Conservation (phyloP, 305 asterid species). For the Salvia sclarea region DNA sequence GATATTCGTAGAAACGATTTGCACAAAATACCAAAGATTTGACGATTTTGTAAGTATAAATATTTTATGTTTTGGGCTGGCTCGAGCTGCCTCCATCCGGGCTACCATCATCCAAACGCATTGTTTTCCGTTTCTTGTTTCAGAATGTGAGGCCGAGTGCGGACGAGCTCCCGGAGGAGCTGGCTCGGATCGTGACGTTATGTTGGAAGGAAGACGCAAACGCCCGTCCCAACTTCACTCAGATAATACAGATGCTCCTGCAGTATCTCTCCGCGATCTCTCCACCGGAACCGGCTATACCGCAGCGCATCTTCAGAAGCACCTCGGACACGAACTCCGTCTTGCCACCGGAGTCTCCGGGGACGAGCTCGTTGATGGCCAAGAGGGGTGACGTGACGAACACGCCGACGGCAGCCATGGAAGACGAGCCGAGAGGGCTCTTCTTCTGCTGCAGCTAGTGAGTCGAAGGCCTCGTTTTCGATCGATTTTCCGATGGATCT, state of each 20-base stretch:
- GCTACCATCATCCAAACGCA: not conserved
- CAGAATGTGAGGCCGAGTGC: slow-evolving; percentile 90
- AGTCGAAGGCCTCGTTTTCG: not conserved
- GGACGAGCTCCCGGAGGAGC: slow-evolving; percentile 73
- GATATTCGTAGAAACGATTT: not conserved
- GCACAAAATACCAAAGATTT: too few species aligned
- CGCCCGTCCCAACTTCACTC: slow-evolving; percentile 83
- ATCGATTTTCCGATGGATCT: not conserved
- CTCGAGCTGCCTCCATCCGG: not conserved
- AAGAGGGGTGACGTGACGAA: slow-evolving; percentile 50
- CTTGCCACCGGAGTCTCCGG: slow-evolving; percentile 91
- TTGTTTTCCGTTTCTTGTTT: slow-evolving; percentile 21
- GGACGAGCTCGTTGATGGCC: slow-evolving; percentile 87
- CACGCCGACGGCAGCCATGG: slow-evolving; percentile 55
- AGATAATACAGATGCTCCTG: slow-evolving; percentile 93
- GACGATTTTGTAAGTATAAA: too few species aligned
- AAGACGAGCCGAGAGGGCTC: slow-evolving; percentile 50
- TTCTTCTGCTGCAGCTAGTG: slow-evolving; percentile 73
- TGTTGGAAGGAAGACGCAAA: slow-evolving; percentile 96
- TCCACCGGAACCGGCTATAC: slow-evolving; percentile 64
- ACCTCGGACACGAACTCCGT: slow-evolving; percentile 53
- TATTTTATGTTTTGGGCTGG: too few species aligned
- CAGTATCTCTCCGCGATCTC: slow-evolving; percentile 64
- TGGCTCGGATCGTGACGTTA: slow-evolving; percentile 78
- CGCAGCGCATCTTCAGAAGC: slow-evolving; percentile 49